phyloP scores from a whole-genome alignment of 1,284 basidiomycete species.

The Rhodotorula sp. region DNA sequence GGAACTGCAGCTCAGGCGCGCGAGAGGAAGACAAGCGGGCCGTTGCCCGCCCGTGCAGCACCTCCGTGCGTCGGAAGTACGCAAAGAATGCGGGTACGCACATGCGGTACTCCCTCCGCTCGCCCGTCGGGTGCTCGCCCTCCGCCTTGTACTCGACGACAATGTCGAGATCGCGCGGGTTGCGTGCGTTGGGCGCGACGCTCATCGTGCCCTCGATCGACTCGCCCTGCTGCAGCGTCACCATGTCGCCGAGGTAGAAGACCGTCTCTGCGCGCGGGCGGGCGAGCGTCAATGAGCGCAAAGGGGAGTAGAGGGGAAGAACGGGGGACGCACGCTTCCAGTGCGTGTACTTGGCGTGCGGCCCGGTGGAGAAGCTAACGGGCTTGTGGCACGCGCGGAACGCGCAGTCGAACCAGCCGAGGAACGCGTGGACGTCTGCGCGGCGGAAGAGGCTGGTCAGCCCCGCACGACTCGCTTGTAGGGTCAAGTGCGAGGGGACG shows the following conservation, averaged over 20 bases:
- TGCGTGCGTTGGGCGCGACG: constrained; percentile 83
- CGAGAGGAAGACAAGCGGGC: not conserved
- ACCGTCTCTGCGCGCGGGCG: constrained; percentile 74
- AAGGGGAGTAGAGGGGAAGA: not conserved
- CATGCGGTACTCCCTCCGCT: constrained; percentile 43
- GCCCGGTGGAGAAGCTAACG: constrained; percentile 90
- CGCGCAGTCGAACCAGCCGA: constrained; percentile 98
- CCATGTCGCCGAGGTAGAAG: constrained; percentile 83
- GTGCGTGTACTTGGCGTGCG: constrained; percentile 94
- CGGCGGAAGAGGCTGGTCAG: not conserved
- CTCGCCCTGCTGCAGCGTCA: constrained; percentile 65
- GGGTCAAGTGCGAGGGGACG: constrained; percentile 48
- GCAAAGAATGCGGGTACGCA: not conserved
- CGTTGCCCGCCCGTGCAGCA: too few species aligned
- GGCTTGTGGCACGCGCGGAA: constrained; percentile 98
- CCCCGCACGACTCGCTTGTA: not conserved
- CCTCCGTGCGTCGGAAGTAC: too few species aligned
- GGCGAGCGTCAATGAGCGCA: not conserved
- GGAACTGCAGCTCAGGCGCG: too few species aligned
- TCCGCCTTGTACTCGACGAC: constrained; percentile 67
- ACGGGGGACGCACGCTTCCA: constrained; percentile 57
- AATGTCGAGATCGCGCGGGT: constrained; percentile 93
- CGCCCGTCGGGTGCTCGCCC: constrained; percentile 43
- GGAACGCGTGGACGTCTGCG: constrained; percentile 93
- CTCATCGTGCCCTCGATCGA: constrained; percentile 68